These are phyloP conservation scores for Phytophthora idaei DNA, from an alignment of 352 stramenopile genomes.

Conservation along the genomic window DNA sequence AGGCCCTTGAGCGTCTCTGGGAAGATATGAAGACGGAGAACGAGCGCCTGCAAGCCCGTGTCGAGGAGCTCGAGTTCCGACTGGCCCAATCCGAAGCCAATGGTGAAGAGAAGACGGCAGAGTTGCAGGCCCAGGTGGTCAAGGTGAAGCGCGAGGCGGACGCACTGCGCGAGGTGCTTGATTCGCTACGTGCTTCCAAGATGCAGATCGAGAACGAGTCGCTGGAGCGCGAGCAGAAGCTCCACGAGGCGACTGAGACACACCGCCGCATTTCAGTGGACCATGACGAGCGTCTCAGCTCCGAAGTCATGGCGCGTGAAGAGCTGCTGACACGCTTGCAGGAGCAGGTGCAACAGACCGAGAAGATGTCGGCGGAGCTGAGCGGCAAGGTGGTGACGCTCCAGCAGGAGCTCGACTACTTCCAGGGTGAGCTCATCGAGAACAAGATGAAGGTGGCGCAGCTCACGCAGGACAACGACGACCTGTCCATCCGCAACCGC, in stretches of 20 bases:
- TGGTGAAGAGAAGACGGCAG: conserved; percentile 45
- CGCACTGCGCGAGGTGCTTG: conserved; percentile 52
- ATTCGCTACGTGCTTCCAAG: conserved; percentile 52
- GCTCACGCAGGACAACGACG: conserved; percentile 76
- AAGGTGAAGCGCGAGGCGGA: conserved; percentile 59
- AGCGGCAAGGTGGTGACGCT: conserved; percentile 51
- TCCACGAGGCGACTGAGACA: conserved; percentile 53
- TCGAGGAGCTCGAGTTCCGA: conserved; percentile 63
- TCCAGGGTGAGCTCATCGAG: conserved; percentile 81
- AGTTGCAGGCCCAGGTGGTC: conserved; percentile 58
- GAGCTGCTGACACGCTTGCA: conserved; percentile 52
- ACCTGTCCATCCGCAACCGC: conserved; percentile 64
- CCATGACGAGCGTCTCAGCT: conserved; percentile 52
- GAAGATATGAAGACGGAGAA: conserved; percentile 60
- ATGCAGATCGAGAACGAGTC: conserved; percentile 59
- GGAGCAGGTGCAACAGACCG: conserved; percentile 40
- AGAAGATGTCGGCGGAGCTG: conserved; percentile 39
- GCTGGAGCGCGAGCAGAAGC: conserved; percentile 41
- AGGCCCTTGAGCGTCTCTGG: conserved; percentile 60
- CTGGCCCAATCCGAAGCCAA: conserved; percentile 44
- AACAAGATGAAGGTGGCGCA: conserved; percentile 85
- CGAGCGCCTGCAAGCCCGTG: conserved; percentile 56
- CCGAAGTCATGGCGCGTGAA: conserved; percentile 56
- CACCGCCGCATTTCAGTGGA: conserved; percentile 45
- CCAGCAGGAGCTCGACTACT: conserved; percentile 84